A percentile compares a stretch with the other conserved stretches of the same genome.
These are phyloP conservation scores for Colletotrichum camelliae DNA, from an alignment of 2,329 filamentous ascomycete genomes.

Conservation along the genomic window DNA sequence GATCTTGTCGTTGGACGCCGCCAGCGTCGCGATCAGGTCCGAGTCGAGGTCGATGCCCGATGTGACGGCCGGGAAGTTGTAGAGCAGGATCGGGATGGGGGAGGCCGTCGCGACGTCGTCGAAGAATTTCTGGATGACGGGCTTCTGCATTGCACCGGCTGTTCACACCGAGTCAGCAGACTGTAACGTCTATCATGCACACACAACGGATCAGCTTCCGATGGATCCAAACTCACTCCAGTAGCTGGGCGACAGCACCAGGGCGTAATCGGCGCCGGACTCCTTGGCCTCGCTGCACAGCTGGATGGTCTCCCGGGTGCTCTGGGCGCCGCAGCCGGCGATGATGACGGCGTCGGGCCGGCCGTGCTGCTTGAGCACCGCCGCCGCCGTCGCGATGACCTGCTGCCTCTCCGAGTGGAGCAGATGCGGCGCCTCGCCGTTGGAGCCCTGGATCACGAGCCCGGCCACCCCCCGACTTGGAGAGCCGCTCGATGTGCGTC, in stretches of 20 bases:
- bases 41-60: conserved; percentile 73
- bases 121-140: conserved; percentile 65
- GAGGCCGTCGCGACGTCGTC: conserved; percentile 56
- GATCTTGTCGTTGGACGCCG: conserved; percentile 53
- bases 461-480: conserved; percentile 50
- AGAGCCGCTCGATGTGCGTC: conserved; percentile 42
- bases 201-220: conserved; percentile 54
- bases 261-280: conserved; percentile 65
- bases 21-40: conserved; percentile 61
- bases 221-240: conserved; percentile 48
- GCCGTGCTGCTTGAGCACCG: conserved; percentile 48
- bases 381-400: conserved; percentile 59
- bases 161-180: conserved; percentile 45
- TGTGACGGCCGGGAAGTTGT: conserved; percentile 73
- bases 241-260: conserved; percentile 68
- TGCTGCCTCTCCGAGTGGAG: conserved; percentile 62
- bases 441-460: conserved; percentile 52
- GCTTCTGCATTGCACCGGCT: conserved; percentile 56
- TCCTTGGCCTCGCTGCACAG: conserved; percentile 61
- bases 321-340: conserved; percentile 69
- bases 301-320: conserved; percentile 67
- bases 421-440: conserved; percentile 51
- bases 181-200: conserved; percentile 33
- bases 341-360: conserved; percentile 59
- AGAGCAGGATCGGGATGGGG: conserved; percentile 64